Conservation (phyloP, 2,329 filamentous ascomycete genomes). For the Cladosporium sp. region DNA sequence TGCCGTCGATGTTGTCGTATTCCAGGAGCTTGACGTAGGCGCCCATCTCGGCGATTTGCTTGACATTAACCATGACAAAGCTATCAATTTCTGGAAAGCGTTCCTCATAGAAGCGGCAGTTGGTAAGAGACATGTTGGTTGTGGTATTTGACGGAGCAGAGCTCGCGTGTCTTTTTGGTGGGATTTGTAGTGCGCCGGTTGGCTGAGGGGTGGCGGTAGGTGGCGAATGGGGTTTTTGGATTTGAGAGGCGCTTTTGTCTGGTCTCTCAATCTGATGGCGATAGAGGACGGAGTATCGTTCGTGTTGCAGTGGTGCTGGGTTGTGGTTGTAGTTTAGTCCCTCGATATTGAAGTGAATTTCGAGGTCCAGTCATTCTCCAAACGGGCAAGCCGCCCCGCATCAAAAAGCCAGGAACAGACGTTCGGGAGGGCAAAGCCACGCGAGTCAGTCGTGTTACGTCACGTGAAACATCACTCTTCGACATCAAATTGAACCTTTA, state of each 20-base stretch:
- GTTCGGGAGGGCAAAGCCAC: background rate
- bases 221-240: background rate
- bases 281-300: background rate
- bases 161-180: slow-evolving; percentile 7
- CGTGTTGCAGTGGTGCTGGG: background rate
- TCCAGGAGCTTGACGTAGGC: slow-evolving; percentile 99
- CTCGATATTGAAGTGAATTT: slow-evolving; percentile 2
- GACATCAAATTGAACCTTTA: background rate
- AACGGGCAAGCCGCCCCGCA: slow-evolving; percentile 4
- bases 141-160: slow-evolving; percentile 5
- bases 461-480: background rate
- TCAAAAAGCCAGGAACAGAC: background rate
- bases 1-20: slow-evolving; percentile 99
- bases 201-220: background rate
- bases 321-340: background rate
- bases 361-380: slow-evolving; percentile 3
- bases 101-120: slow-evolving; percentile 96
- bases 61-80: slow-evolving; percentile 99
- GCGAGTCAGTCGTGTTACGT: background rate
- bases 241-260: background rate
- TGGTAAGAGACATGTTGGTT: slow-evolving; percentile 84
- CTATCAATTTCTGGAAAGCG: slow-evolving; percentile 98
- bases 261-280: background rate
- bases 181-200: background rate
- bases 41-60: slow-evolving; percentile 99